Evolutionary conservation across 1,139 yeast genomes (phyloP).

Genomic region (Lodderomyces beijingensis): DNA sequence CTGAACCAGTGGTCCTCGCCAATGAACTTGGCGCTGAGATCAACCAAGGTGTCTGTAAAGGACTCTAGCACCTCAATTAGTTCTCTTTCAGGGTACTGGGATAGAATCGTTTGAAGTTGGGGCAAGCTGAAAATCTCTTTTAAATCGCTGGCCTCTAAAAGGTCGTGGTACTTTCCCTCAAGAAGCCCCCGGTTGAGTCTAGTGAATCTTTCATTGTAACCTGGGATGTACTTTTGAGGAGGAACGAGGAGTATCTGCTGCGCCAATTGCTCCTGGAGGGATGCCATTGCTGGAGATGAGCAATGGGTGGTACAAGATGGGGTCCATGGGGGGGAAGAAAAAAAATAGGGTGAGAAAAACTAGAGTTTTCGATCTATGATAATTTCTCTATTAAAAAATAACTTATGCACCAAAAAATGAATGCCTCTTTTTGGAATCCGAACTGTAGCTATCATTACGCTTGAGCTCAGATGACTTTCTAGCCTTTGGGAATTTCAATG

Average conservation of each 20-base stretch:
- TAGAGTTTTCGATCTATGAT: no score
- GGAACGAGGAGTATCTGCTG: constrained; percentile 13
- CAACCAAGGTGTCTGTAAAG: constrained; percentile 18
- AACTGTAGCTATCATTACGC: constrained; percentile 27
- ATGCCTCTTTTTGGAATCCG: constrained; percentile 26
- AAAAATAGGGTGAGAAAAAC: not conserved
- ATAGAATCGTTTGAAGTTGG: constrained; percentile 13
- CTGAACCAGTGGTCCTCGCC: constrained; percentile 17
- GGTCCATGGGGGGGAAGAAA: constrained; percentile 2
- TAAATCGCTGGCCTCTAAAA: constrained; percentile 11
- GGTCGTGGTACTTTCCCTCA: constrained; percentile 8
- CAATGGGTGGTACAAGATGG: not conserved
- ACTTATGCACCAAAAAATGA: constrained; percentile 33
- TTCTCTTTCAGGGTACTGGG: constrained; percentile 17
- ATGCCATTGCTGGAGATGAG: constrained; percentile 6
- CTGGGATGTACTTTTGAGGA: constrained; percentile 8
- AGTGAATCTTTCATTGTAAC: constrained; percentile 4
- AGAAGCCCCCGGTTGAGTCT: constrained; percentile 7
- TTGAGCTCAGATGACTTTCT: constrained; percentile 32
- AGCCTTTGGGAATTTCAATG: constrained; percentile 33
- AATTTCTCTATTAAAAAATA: no score
- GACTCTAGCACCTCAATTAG: constrained; percentile 18
- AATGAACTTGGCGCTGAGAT: not conserved
- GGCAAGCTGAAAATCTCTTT: constrained; percentile 11
- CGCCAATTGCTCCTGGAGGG: constrained; percentile 5